Percentiles rank a stretch among this genome's conserved stretches.
Evolutionary conservation across 1,284 basidiomycete species (phyloP).

Genomic region (Leucoagaricus sp.): DNA sequence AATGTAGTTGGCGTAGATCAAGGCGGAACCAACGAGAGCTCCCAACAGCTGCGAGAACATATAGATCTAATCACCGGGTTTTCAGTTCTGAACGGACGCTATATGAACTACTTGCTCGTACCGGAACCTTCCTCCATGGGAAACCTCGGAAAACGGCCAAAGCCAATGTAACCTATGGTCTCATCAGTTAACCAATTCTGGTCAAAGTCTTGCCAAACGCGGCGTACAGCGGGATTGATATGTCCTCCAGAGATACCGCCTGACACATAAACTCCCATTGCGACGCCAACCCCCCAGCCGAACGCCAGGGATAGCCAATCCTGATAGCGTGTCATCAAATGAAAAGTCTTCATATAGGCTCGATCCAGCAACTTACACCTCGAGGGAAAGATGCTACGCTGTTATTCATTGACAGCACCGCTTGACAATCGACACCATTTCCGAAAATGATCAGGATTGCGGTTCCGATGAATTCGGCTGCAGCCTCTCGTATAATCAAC

Average conservation of each 20-base stretch:
- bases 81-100: not conserved
- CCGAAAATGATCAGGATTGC: slow-evolving; percentile 65
- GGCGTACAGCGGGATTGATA: slow-evolving; percentile 71
- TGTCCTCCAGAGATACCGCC: slow-evolving; percentile 75
- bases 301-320: slow-evolving; percentile 59
- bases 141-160: slow-evolving; percentile 72
- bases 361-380: slow-evolving; percentile 51
- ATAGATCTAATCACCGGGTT: slow-evolving; percentile 41
- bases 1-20: slow-evolving; percentile 78
- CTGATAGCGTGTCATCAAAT: slow-evolving; percentile 34
- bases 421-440: slow-evolving; percentile 64
- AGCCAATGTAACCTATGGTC: slow-evolving; percentile 60
- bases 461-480: slow-evolving; percentile 63
- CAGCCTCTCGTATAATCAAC: slow-evolving; percentile 53
- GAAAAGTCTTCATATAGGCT: not conserved
- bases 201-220: not conserved
- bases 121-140: slow-evolving; percentile 78
- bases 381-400: slow-evolving; percentile 53
- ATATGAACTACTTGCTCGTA: slow-evolving; percentile 21
- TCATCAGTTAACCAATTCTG: not conserved
- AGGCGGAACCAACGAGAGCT: slow-evolving; percentile 62
- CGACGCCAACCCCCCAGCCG: slow-evolving; percentile 68
- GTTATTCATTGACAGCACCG: slow-evolving; percentile 52
- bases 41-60: slow-evolving; percentile 74
- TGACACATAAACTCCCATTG: slow-evolving; percentile 69